Evolutionary conservation across 768 basidiomycete genomes (phyloP).

Genomic region (Mycena pura): DNA sequence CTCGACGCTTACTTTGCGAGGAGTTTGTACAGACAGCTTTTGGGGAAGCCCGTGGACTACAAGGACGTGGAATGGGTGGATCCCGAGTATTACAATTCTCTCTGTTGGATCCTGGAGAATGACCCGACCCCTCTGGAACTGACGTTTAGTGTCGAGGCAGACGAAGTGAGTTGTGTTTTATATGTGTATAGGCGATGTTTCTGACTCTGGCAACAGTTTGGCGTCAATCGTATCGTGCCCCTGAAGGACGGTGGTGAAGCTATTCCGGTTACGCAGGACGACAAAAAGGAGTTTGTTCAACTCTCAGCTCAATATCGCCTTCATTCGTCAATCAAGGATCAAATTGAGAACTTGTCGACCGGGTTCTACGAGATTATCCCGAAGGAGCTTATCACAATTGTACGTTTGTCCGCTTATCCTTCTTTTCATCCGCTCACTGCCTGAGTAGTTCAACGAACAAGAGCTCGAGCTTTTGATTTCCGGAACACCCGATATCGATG

Average conservation of each 20-base stretch:
- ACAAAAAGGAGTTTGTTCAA: constrained; percentile 95
- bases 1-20: constrained; percentile 98
- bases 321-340: constrained; percentile 93
- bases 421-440: constrained; percentile 11
- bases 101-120: constrained; percentile 98
- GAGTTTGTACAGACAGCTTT: constrained; percentile 93
- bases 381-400: constrained; percentile 92
- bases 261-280: constrained; percentile 93
- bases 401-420: constrained; percentile 45
- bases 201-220: constrained; percentile 64
- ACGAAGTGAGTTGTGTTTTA: constrained; percentile 69
- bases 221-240: constrained; percentile 85
- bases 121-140: constrained; percentile 87
- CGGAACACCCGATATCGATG: constrained; percentile 98
- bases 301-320: constrained; percentile 93
- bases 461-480: constrained; percentile 94
- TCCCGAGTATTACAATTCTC: constrained; percentile 96
- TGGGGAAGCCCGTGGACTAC: constrained; percentile 95
- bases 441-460: constrained; percentile 85
- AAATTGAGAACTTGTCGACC: constrained; percentile 86
- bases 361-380: constrained; percentile 99
- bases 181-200: neutral
- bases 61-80: constrained; percentile 97
- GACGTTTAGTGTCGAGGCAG: constrained; percentile 95
- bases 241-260: constrained; percentile 86